These are phyloP conservation scores for Cutaneotrichosporon daszewskae DNA, from an alignment of 1,284 basidiomycete genomes.

Conservation along the genomic window DNA sequence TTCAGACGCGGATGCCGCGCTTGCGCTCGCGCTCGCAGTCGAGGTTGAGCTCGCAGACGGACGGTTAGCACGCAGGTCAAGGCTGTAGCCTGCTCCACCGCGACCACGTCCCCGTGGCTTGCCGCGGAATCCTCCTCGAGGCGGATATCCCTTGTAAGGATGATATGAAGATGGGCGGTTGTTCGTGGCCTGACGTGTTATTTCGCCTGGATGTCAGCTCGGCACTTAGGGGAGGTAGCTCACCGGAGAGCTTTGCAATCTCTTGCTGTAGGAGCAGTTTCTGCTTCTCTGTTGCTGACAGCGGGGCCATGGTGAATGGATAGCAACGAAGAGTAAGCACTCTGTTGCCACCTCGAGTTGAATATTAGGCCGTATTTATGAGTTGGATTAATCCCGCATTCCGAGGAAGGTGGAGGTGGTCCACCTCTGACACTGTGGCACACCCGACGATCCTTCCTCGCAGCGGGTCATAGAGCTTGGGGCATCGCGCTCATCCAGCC, in stretches of 20 bases:
- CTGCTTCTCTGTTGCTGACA: constrained; percentile 30
- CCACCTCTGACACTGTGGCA: neutral
- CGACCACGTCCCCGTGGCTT: constrained; percentile 3
- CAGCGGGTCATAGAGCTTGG: too few relatives aligned
- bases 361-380: constrained; percentile 1
- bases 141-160: constrained; percentile 27
- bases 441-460: too few relatives aligned
- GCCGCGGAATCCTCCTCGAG: constrained; percentile 7
- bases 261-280: constrained; percentile 43
- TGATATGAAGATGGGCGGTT: constrained; percentile 24
- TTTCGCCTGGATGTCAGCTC: constrained; percentile 25
- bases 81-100: constrained; percentile 1
- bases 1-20: neutral
- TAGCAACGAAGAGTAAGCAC: neutral
- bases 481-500: too few relatives aligned
- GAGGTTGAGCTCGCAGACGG: neutral
- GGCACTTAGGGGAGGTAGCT: neutral
- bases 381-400: constrained; percentile 1
- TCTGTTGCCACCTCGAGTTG: neutral
- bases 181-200: constrained; percentile 27
- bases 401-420: neutral
- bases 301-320: constrained; percentile 11
- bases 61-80: constrained; percentile 2
- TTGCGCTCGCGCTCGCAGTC: neutral
- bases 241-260: constrained; percentile 46